Evolutionary conservation across 2,329 filamentous ascomycete species (phyloP).

Genomic region (Lachnellula cervina): DNA sequence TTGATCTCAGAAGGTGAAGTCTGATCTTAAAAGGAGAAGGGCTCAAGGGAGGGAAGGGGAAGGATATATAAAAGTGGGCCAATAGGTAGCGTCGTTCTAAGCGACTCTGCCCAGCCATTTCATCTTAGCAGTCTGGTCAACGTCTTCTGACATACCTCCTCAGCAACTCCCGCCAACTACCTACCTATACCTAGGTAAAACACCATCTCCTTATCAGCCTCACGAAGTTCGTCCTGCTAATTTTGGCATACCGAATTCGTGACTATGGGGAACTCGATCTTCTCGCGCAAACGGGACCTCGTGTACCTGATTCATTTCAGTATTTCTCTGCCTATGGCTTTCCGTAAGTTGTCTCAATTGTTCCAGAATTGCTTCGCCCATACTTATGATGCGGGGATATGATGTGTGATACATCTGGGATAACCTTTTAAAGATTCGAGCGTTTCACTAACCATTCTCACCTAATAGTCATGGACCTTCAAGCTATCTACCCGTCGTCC

Average conservation of each 20-base stretch:
- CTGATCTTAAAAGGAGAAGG: too few species aligned
- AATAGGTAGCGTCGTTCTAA: too few species aligned
- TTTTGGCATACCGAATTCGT: neutral
- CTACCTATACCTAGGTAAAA: too few species aligned
- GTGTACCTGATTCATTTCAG: conserved; percentile 55
- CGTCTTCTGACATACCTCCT: too few species aligned
- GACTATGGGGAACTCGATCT: conserved; percentile 25
- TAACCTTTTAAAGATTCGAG: neutral
- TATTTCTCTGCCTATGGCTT: conserved; percentile 56
- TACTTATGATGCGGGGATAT: too few species aligned
- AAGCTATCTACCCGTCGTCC: conserved; percentile 50
- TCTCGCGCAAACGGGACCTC: conserved; percentile 29
- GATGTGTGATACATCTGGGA: too few species aligned
- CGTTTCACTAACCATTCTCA: neutral
- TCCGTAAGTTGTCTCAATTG: conserved; percentile 41
- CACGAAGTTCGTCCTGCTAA: neutral
- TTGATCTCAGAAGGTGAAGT: too few species aligned
- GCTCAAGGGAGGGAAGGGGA: too few species aligned
- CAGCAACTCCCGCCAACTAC: too few species aligned
- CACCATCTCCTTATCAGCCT: neutral
- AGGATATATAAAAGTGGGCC: too few species aligned
- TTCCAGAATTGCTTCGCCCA: neutral
- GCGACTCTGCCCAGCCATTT: too few species aligned
- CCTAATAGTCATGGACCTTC: conserved; percentile 53
- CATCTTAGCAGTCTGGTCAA: too few species aligned